Evolutionary conservation across 257 asterid genomes (phyloP), one percentile per base, ranked within the genome.

Genomic region (Solanum chiquidenum): DNA sequence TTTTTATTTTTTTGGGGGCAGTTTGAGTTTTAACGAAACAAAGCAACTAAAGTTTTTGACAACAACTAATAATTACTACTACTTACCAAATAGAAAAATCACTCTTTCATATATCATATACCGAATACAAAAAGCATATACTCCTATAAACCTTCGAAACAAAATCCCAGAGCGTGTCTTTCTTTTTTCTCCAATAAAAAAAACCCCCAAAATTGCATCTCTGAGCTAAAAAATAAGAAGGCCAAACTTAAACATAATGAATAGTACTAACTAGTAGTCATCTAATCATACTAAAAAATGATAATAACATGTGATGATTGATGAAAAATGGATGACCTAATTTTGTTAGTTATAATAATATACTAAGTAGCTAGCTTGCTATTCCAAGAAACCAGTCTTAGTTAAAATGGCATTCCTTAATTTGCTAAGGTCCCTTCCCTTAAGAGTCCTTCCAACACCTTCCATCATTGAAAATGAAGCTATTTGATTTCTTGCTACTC

Each of bases 381-480:
- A 92, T 86, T 94, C 98, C n/a, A 95, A 90, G 88, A 91, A 95
- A 35, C 98, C 96, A 35, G 98, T 95, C 83, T 91, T 91, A 5
- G 90, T 89, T 74, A 95, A 90, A 92, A 94, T 92, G 86, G 93
- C 90, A 62, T 94, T 93, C 90, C 96, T 95, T 37, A 91, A 76
- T 33, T 86, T 91, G 88, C 93, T 92, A 40, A 94, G 93, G 31
- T 95, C 97, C 69, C 98, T 94, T 46, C 98, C 98, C 88, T 94
- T 94, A 35, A 95, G 97, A 10, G 97, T 95, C 29, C 96, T 88
- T 33, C 98, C 98, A 86, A 90, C 87, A 3, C 98, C 98, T 88
- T 95, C 98, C 86, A 93, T 92, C 98, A 95, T 94, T 11, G 98
- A 94, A 86, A 52, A 94, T 0, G 96, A 90, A 82, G 93, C 94